Conservation (phyloP, 495 filamentous ascomycete species). For the Annulohypoxylon maeteangense region DNA sequence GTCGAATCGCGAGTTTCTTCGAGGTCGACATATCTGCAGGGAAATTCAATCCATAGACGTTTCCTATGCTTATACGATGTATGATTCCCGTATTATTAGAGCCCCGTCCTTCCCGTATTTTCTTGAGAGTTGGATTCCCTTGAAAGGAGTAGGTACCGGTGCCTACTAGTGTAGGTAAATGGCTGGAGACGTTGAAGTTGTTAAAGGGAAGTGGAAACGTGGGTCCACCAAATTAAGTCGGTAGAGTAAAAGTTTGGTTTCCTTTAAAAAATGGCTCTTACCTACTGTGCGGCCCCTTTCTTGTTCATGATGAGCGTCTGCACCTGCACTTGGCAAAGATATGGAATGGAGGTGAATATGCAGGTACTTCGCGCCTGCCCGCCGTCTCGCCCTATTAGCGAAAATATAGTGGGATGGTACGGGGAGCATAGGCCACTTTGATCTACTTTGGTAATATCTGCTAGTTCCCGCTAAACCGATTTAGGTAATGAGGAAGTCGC, state of each 20-base stretch:
- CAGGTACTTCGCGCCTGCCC: neutral
- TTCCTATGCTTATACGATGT: neutral
- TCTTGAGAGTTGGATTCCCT: neutral
- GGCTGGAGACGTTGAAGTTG: neutral
- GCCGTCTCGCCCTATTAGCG: neutral
- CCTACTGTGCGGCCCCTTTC: neutral
- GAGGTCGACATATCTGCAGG: neutral
- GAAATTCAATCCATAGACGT: neutral
- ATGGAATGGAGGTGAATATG: neutral
- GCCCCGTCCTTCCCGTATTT: neutral
- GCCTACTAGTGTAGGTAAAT: neutral
- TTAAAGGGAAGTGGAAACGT: neutral
- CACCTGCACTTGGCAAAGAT: neutral
- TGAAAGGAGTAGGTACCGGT: neutral
- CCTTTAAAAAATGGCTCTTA: neutral
- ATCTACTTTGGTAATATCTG: neutral
- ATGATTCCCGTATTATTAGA: neutral
- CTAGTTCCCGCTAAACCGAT: conserved; percentile 5
- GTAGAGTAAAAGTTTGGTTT: neutral
- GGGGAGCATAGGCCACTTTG: neutral
- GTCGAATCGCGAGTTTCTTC: neutral
- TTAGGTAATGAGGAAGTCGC: conserved; percentile 6
- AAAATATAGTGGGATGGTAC: neutral
- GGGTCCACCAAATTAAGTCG: neutral
- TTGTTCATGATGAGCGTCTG: neutral